Evolutionary conservation across 495 filamentous ascomycete genomes (phyloP).

Genomic region (Aspergillus diversus): DNA sequence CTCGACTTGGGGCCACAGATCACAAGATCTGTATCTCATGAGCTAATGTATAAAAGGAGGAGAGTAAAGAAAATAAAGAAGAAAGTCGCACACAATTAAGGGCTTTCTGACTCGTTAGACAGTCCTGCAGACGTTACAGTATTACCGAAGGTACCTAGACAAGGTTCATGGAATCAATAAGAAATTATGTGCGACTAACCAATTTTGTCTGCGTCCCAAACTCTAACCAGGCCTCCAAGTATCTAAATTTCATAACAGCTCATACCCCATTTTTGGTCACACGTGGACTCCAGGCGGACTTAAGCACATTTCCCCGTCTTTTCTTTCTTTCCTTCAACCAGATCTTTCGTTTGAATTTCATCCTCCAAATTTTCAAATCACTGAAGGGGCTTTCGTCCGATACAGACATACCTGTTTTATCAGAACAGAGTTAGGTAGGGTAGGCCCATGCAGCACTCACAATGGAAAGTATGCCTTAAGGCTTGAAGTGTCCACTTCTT

Average conservation of each 20-base stretch:
- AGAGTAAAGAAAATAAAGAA: too few species aligned
- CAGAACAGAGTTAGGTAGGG: constrained; percentile 11
- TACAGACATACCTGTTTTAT: constrained; percentile 58
- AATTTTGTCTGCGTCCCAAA: too few species aligned
- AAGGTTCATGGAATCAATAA: too few species aligned
- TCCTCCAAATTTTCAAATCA: not conserved
- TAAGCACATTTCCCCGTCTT: not conserved
- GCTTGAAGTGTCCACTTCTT: constrained; percentile 65
- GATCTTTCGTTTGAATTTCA: not conserved
- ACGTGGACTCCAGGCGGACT: constrained; percentile 2
- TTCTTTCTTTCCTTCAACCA: not conserved
- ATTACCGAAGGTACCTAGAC: too few species aligned
- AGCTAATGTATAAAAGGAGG: not conserved
- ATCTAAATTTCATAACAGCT: too few species aligned
- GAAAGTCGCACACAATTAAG: too few species aligned
- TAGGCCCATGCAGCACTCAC: constrained; percentile 47
- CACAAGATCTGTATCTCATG: not conserved
- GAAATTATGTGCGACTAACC: too few species aligned
- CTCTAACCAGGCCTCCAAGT: too few species aligned
- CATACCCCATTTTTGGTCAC: not conserved
- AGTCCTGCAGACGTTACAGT: too few species aligned
- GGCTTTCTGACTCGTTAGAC: too few species aligned
- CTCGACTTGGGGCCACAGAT: not conserved
- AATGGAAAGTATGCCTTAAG: constrained; percentile 79
- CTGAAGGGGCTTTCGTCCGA: constrained; percentile 53